A percentile compares a stretch with the other conserved stretches of the same genome.
Evolutionary conservation across 2,329 filamentous ascomycete genomes (phyloP).

Genomic region (Aureobasidium sp.): DNA sequence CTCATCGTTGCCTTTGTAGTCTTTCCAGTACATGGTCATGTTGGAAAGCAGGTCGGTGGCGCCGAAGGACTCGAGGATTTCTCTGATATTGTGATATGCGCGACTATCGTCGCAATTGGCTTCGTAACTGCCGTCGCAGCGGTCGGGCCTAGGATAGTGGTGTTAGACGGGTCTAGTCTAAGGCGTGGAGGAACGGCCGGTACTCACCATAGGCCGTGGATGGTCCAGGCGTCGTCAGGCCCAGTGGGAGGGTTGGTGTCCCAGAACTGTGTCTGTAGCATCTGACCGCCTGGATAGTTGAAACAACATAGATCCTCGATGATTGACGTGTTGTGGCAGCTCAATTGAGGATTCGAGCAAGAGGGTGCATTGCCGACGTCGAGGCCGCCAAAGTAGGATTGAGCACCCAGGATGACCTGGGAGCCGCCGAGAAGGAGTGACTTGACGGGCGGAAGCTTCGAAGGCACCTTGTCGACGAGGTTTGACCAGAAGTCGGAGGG

Average conservation of each 20-base stretch:
- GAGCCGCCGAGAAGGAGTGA: conserved; percentile 5
- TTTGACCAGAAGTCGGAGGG: conserved; percentile 12
- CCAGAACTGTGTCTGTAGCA: conserved; percentile 73
- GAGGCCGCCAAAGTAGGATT: background rate
- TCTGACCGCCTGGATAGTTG: conserved; percentile 60
- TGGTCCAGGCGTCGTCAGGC: conserved; percentile 61
- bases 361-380: conserved; percentile 12
- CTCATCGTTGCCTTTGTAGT: conserved; percentile 54
- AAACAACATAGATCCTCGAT: conserved; percentile 65
- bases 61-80: conserved; percentile 49
- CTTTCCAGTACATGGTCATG: conserved; percentile 67
- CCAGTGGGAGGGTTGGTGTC: conserved; percentile 57
- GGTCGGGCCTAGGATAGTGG: conserved; percentile 31
- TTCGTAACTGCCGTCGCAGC: conserved; percentile 62
- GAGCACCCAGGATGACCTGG: conserved; percentile 1
- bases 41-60: conserved; percentile 50
- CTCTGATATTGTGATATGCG: conserved; percentile 55
- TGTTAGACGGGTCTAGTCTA: background rate
- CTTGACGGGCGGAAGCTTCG: background rate
- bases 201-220: conserved; percentile 56
- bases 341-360: conserved; percentile 39
- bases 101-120: conserved; percentile 55
- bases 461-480: background rate
- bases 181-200: background rate
- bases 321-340: conserved; percentile 54